Base-by-base conservation (phyloP, 2,329 filamentous ascomycete species). In the Rhynchosporium secalis region DNA sequence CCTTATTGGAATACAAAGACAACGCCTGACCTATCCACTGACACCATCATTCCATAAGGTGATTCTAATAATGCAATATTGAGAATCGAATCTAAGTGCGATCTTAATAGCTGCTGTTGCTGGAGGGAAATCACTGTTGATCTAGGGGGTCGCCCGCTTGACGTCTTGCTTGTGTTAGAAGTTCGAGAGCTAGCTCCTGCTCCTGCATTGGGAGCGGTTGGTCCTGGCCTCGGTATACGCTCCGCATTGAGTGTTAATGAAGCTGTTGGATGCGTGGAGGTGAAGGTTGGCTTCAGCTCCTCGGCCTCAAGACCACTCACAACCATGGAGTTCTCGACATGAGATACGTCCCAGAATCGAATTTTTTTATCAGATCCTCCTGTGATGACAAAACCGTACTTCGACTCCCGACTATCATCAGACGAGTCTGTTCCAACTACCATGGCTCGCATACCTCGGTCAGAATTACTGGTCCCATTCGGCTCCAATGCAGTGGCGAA, bases 41-140 rank as follows among this genome's bases (percentile, higher is more conserved):
- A 96, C 56, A 98, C 82, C 40, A 93, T 89, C 91, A 98, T 97
- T 4, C 89, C 90, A 75, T 96, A 97, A 29, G 95, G 95, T 67
- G 85, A 82, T 78, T 97, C 92, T 69, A 99, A 76, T 72, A 98
- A 78, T n/a, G 89, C 89, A 68, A 97, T 87, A 77, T 98, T 94
- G 72, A 90, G 84, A 63, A 99, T 87, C 3, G 87, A 87, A 76
- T 99, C 95, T 71, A 97, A 76, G 77, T 99, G 95, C 62, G 89
- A 91, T 73, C 87, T 89, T 62, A 98, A 78, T 69, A 99, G 75
- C 76, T 92, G 86, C 75, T 96, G 91, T 74, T 97, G 93, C 77
- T 96, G 90, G 67, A 90, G 79, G 65, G 89, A 93, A 66, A 97
- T 95, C 33, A 97, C 88, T 12, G 92, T 94, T 65, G 89, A 89